phyloP scores from a whole-genome alignment of 352 stramenopile species.

The Pythium periplocum region DNA sequence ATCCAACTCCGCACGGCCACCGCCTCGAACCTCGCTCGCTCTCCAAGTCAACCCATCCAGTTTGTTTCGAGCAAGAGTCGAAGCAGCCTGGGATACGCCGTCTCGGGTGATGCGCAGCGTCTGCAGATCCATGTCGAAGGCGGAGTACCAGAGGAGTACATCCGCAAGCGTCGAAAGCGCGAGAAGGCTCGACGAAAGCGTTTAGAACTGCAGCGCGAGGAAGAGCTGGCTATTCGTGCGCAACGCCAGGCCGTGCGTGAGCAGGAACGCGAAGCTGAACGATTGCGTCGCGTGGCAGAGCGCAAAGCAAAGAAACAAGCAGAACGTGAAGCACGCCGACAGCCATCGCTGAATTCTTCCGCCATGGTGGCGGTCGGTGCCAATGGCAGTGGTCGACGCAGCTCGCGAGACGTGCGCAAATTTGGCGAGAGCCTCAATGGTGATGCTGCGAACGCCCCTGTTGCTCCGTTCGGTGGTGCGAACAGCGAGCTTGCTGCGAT shows the following conservation, averaged over 20 bases:
- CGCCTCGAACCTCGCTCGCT: conserved; percentile 39
- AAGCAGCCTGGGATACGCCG: conserved; percentile 10
- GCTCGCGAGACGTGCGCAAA: conserved; percentile 62
- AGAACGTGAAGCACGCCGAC: conserved; percentile 60
- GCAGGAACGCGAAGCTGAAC: conserved; percentile 62
- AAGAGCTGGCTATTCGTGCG: conserved; percentile 66
- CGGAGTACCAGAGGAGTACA: conserved; percentile 79
- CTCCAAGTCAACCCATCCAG: conserved; percentile 56
- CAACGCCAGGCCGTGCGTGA: conserved; percentile 64
- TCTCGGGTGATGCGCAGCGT: conserved; percentile 36
- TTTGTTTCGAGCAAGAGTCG: conserved; percentile 37
- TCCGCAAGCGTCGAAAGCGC: conserved; percentile 79
- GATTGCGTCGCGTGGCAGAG: conserved; percentile 69
- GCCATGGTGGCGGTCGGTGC: not conserved
- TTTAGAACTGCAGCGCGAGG: conserved; percentile 62
- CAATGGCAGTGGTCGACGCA: conserved; percentile 11
- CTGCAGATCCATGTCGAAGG: conserved; percentile 53
- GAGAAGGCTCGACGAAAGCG: conserved; percentile 76
- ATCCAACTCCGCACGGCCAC: conserved; percentile 49
- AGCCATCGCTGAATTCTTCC: conserved; percentile 1
- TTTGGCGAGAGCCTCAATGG: conserved; percentile 57
- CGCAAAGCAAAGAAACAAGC: conserved; percentile 86
- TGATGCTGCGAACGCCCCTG: conserved; percentile 12
- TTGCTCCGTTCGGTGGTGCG: conserved; percentile 36
- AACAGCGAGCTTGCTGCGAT: conserved; percentile 82